Base-by-base conservation (phyloP, 1,139 yeast genomes). In the Trichomonascaceae sp. region DNA sequence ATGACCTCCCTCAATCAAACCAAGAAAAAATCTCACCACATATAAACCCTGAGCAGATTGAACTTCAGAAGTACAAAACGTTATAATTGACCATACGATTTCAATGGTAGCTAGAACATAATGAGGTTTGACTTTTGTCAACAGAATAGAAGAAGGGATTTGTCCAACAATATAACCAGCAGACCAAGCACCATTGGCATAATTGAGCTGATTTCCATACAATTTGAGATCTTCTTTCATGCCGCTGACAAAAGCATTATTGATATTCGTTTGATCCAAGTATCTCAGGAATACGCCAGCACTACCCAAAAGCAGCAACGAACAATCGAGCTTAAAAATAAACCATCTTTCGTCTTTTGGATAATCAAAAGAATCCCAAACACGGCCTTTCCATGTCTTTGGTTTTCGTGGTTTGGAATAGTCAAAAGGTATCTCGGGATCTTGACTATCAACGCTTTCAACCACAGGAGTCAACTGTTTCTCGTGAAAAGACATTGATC, bases 241-340 rank as follows among this genome's bases (percentile, higher is more conserved):
- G 13, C 85, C 84, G 18, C 85, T 79, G 48, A 84, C 83, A 65
- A 84, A 85, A 12, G 90, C 90, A 64, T 82, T 83, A 54, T 81
- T 80, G 53, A 82, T 38, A 49, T 67, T 66, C 48, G 82, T 74
- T 57, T 79, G 79, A 66, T 85, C 91, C 52, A 85, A 72, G 55
- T 83, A 83, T 64, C 50, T 12, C 45, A 48, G 22, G 38, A 48
- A 48, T 84, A 84, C 51, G 83, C 84, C 50, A 9, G 45, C 86
- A 88, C 85, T 67, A 83, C 84, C 19, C 84, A 81, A 70, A 84
- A 73, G 38, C 85, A 77, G 65, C 81, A 85, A 45, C 81, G 69
- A 63, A 12, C 84, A 55, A 63, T 86, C 95, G 51, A 85, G 68
- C 65, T 86, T 86, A 66, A 79, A 67, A 50, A 86, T 72, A 51